Percentiles rank a stretch among this genome's conserved stretches.
Conservation (phyloP, 768 basidiomycete genomes). For the Gautieria morchelliformis region DNA sequence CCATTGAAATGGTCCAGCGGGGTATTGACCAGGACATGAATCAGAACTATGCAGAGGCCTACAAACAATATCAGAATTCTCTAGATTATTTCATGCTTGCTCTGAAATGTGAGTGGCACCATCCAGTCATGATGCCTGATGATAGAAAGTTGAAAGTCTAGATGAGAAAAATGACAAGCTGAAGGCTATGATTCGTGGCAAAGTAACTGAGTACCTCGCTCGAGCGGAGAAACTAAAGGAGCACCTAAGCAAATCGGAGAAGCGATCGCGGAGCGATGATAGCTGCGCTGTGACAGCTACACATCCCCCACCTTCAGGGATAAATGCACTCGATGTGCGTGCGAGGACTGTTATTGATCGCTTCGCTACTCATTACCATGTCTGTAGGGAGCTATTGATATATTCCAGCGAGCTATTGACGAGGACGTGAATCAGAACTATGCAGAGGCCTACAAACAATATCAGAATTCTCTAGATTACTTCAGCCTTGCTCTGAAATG, state of each 20-base stretch:
- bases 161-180: conserved; percentile 95
- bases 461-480: conserved; percentile 93
- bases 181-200: conserved; percentile 72
- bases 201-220: conserved; percentile 85
- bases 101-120: conserved; percentile 60
- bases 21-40: conserved; percentile 91
- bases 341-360: neutral
- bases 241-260: conserved; percentile 61
- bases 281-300: no score
- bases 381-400: conserved; percentile 71
- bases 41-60: conserved; percentile 89
- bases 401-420: conserved; percentile 88
- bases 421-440: conserved; percentile 92
- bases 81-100: conserved; percentile 99
- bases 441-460: conserved; percentile 86
- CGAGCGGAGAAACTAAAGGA: conserved; percentile 89
- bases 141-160: conserved; percentile 18
- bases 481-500: conserved; percentile 97
- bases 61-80: conserved; percentile 89
- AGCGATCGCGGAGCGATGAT: conserved; percentile 39
- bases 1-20: conserved; percentile 85
- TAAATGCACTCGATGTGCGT: conserved; percentile 6
- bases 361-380: neutral
- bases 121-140: neutral
- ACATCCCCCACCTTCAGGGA: neutral